phyloP scores from a whole-genome alignment of 805 yeast genomes.

The Pichia occidentalis region DNA sequence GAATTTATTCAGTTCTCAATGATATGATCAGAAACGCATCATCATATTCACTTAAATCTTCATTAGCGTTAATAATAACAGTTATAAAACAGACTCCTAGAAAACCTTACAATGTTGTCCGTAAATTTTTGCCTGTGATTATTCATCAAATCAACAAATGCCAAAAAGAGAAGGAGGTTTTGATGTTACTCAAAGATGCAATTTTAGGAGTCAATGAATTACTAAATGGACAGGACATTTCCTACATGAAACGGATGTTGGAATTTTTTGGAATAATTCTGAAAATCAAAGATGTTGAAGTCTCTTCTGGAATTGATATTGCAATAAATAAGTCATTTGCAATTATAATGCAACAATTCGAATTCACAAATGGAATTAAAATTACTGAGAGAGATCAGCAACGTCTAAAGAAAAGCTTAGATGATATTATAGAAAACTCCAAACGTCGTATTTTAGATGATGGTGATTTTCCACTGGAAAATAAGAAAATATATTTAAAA shows the following conservation, averaged over 20 bases:
- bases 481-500: constrained; percentile 2
- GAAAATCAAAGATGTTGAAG: constrained; percentile 10
- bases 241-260: constrained; percentile 11
- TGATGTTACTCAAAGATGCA: constrained; percentile 14
- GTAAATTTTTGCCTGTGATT: constrained; percentile 15
- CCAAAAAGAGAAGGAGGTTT: constrained; percentile 3
- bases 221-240: constrained; percentile 8
- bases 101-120: constrained; percentile 18
- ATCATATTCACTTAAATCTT: constrained; percentile 9
- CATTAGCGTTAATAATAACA: constrained; percentile 9
- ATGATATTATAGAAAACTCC: background rate
- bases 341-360: constrained; percentile 4
- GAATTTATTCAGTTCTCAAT: constrained; percentile 19
- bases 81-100: constrained; percentile 10
- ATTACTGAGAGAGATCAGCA: constrained; percentile 5
- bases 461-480: background rate
- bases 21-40: constrained; percentile 14
- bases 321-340: constrained; percentile 4
- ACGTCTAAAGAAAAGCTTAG: constrained; percentile 8
- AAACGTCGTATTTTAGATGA: constrained; percentile 6
- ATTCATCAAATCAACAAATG: constrained; percentile 15
- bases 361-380: constrained; percentile 7
- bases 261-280: constrained; percentile 14
- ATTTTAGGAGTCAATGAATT: constrained; percentile 9
- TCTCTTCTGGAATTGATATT: background rate